Evolutionary conservation across 2,329 filamentous ascomycete genomes (phyloP), one percentile per base, ranked within the genome.

Genomic region (Dactylellina drechsleri): DNA sequence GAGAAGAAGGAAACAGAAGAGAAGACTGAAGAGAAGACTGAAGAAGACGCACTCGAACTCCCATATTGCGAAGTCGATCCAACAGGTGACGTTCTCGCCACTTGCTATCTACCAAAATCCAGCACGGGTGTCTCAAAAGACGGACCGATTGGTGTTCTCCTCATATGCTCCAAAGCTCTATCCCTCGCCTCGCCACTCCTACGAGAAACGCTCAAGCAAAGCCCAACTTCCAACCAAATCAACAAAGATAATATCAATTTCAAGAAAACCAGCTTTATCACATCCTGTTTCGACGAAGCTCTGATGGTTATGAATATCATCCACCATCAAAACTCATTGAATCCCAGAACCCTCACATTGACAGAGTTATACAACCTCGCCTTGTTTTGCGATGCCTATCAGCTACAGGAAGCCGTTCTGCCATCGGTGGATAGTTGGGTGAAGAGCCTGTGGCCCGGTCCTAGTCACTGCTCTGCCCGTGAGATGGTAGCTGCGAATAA

Each of bases 301-400:
- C 5, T 66, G 0, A 12, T 57, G 3, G 52, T 57, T 2, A 66
- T 66, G 61, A 57, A 47, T 18, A 66, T 49, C 8, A 26, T 66
- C 23, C 61, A 66, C 41, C 61, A 66, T n/a, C 61, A 56, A 20
- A 66, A 66, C 26, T 16, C 36, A 2, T n/a, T 28, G n/a, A 66
- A 57, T 20, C 52, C 61, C 2, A 66, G 23, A 36, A 57, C 12
- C 13, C n/a, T 66, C 15, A 57, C 18, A 6, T 20, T 66, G 2
- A n/a, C 20, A 2, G 40, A 57, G 26, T 26, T 66, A n/a, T 56
- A 56, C 23, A 23, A 56, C 4, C 8, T 66, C 16, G 61, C 61
- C 13, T 57, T 31, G n/a, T 66, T 66, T 20, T 54, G 50, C 7
- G 52, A 66, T 49, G 12, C 8, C 4, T 66, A 66, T n/a, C 40